phyloP scores from a whole-genome alignment of 2,329 filamentous ascomycete genomes.

The Trichothecium sympodiale region DNA sequence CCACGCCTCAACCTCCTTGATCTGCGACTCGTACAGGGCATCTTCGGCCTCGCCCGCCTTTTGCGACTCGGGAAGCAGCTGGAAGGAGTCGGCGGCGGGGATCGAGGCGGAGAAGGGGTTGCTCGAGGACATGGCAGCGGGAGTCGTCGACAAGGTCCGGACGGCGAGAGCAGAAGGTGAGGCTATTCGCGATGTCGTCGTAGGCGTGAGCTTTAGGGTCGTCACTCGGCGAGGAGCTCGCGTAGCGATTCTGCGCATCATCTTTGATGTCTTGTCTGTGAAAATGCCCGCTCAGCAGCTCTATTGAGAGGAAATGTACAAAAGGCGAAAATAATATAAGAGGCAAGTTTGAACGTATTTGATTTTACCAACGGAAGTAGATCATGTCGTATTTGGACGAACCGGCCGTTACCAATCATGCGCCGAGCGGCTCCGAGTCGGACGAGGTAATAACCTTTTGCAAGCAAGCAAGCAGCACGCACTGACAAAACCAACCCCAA shows the following conservation, averaged over 20 bases:
- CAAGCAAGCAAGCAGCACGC: too few relatives aligned
- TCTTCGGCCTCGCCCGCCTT: conserved; percentile 79
- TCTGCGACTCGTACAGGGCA: conserved; percentile 69
- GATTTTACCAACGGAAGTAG: too few relatives aligned
- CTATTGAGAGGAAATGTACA: not conserved
- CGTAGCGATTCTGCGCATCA: conserved; percentile 22
- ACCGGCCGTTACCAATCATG: too few relatives aligned
- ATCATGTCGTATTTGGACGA: too few relatives aligned
- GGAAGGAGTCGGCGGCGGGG: conserved; percentile 63
- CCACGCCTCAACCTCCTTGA: conserved; percentile 81
- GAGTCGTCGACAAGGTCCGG: conserved; percentile 18
- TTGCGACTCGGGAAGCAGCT: conserved; percentile 65
- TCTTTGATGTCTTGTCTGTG: too few relatives aligned
- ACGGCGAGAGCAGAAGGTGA: conserved; percentile 4
- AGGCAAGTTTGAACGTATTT: too few relatives aligned
- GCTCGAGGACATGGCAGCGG: conserved; percentile 17
- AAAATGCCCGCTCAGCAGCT: too few relatives aligned
- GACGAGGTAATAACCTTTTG: too few relatives aligned
- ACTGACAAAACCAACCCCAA: too few relatives aligned
- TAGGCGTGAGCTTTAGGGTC: too few relatives aligned
- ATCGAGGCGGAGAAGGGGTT: conserved; percentile 18
- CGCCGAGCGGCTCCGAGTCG: too few relatives aligned
- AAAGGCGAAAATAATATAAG: too few relatives aligned
- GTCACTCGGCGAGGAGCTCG: conserved; percentile 17
- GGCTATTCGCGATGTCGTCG: conserved; percentile 5